These are phyloP conservation scores for Meira miltonrushii DNA, from an alignment of 1,284 basidiomycete genomes.

Conservation along the genomic window DNA sequence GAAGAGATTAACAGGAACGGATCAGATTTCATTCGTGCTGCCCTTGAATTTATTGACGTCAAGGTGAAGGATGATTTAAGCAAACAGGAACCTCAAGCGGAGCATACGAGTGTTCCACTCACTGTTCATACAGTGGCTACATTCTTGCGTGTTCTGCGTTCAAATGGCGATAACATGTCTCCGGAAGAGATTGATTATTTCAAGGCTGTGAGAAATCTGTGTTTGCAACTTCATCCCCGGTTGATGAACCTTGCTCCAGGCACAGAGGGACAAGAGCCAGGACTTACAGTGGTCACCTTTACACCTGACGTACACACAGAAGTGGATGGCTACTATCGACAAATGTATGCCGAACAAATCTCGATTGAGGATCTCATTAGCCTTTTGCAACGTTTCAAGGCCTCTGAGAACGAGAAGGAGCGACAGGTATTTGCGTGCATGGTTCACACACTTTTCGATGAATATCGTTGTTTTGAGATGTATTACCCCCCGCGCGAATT, in stretches of 20 bases:
- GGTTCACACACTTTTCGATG: slow-evolving; percentile 98
- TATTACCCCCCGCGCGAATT: slow-evolving; percentile 85
- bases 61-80: slow-evolving; percentile 49
- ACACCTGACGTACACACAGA: slow-evolving; percentile 82
- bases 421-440: slow-evolving; percentile 98
- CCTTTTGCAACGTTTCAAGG: slow-evolving; percentile 78
- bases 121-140: slow-evolving; percentile 48
- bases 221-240: slow-evolving; percentile 90
- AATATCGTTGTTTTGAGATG: slow-evolving; percentile 98
- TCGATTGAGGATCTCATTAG: slow-evolving; percentile 88
- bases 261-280: slow-evolving; percentile 76
- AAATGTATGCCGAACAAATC: slow-evolving; percentile 90
- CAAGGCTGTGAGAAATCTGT: slow-evolving; percentile 85
- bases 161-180: slow-evolving; percentile 53
- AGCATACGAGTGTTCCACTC: slow-evolving; percentile 45
- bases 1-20: slow-evolving; percentile 75
- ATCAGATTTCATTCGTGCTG: slow-evolving; percentile 74
- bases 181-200: slow-evolving; percentile 77
- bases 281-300: slow-evolving; percentile 83
- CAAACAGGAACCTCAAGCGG: slow-evolving; percentile 47
- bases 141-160: slow-evolving; percentile 45
- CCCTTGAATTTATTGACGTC: slow-evolving; percentile 47
- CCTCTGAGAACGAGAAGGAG: slow-evolving; percentile 74
- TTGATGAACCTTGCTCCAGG: slow-evolving; percentile 91
- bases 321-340: slow-evolving; percentile 86